Conservation (phyloP, 352 stramenopile species). For the Thraustochytrium sp. region DNA sequence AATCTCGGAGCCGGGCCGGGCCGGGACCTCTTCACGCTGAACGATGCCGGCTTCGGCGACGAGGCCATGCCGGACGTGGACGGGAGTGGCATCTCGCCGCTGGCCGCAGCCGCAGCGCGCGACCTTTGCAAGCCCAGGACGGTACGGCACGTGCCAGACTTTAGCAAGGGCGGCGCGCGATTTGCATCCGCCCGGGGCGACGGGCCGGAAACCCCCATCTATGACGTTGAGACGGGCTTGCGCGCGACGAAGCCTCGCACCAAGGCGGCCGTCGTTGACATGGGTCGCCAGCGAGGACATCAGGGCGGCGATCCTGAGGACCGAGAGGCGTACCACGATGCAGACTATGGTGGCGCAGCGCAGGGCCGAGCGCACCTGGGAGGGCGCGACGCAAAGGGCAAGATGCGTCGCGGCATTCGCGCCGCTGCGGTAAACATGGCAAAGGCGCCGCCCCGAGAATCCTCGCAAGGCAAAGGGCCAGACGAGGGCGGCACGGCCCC, state of each 20-base stretch:
- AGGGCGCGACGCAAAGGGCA: neutral
- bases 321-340: neutral
- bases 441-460: neutral
- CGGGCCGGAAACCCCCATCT: neutral
- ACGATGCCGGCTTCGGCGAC: neutral
- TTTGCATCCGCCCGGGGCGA: neutral
- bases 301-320: neutral
- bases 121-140: neutral
- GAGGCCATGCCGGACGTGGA: neutral
- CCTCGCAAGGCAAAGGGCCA: neutral
- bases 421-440: neutral
- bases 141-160: neutral
- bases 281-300: neutral
- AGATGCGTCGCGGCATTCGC: neutral
- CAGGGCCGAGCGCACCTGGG: neutral
- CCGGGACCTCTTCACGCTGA: neutral
- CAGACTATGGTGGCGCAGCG: neutral
- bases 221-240: neutral
- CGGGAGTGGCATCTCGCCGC: neutral
- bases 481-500: neutral
- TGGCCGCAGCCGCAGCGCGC: neutral
- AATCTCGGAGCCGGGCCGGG: neutral
- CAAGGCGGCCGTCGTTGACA: neutral
- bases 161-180: neutral
- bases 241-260: neutral